A percentile compares a stretch with the other conserved stretches of the same genome.
phyloP scores from a whole-genome alignment of 768 basidiomycete species.

The Rhizopogon sp. region DNA sequence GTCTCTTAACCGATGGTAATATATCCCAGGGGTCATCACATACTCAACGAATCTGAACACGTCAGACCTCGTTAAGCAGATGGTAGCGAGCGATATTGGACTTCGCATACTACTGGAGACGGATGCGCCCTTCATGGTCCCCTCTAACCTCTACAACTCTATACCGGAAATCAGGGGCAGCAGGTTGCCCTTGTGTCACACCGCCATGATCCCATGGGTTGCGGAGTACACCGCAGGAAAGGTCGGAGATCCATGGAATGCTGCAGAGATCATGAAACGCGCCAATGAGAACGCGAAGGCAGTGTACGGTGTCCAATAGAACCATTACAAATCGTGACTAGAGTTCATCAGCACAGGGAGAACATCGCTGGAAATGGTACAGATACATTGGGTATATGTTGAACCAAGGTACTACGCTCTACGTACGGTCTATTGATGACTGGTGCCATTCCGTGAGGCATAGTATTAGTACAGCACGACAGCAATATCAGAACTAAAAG shows the following conservation, averaged over 20 bases:
- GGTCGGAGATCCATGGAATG: constrained; percentile 40
- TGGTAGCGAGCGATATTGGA: constrained; percentile 29
- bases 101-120: constrained; percentile 61
- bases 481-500: neutral
- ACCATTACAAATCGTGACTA: neutral
- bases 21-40: constrained; percentile 63
- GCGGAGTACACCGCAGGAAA: constrained; percentile 65
- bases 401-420: neutral
- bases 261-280: constrained; percentile 52
- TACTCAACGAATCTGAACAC: constrained; percentile 75
- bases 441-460: too few relatives aligned
- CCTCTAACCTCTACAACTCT: constrained; percentile 62
- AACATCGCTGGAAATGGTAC: neutral
- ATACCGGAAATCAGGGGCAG: constrained; percentile 44
- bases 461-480: neutral
- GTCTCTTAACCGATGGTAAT: neutral
- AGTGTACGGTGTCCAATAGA: constrained; percentile 46
- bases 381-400: neutral
- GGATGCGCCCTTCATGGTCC: constrained; percentile 86
- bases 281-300: constrained; percentile 59
- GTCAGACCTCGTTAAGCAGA: constrained; percentile 53
- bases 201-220: constrained; percentile 83
- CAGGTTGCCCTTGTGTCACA: constrained; percentile 67
- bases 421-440: too few relatives aligned
- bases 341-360: neutral